Conservation (phyloP, 2,329 filamentous ascomycete genomes). For the Fusarium cicatricum region DNA sequence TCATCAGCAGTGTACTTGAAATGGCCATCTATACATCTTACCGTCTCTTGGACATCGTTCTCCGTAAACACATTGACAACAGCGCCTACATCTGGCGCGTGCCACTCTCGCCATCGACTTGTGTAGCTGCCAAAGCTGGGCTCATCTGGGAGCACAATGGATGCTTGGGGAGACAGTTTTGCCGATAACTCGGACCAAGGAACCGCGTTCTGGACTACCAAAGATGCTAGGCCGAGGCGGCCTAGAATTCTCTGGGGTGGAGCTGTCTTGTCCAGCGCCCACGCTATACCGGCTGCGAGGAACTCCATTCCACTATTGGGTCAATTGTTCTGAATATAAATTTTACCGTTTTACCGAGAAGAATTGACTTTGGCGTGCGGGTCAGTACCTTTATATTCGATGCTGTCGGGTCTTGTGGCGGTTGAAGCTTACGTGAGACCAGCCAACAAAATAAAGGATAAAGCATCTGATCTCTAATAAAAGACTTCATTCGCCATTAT, state of each 20-base stretch:
- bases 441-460: no score
- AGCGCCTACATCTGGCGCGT: constrained; percentile 13
- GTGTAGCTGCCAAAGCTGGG: background rate
- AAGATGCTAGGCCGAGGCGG: constrained; percentile 12
- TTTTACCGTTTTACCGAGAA: no score
- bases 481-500: no score
- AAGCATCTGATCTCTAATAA: no score
- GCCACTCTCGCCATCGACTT: constrained; percentile 30
- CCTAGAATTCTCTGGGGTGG: constrained; percentile 11
- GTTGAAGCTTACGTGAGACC: no score
- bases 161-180: constrained; percentile 18
- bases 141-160: background rate
- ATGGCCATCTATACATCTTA: background rate
- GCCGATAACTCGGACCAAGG: constrained; percentile 14
- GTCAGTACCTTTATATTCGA: no score
- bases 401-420: no score
- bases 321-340: no score
- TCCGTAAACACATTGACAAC: constrained; percentile 16
- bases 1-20: background rate
- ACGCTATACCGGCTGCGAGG: constrained; percentile 18
- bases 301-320: constrained; percentile 17
- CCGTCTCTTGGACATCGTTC: constrained; percentile 27
- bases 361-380: no score
- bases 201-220: background rate
- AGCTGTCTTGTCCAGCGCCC: background rate